Percentiles rank a stretch among this genome's conserved stretches.
phyloP scores from a whole-genome alignment of 2,329 filamentous ascomycete species.

The Fusarium oxysporum region DNA sequence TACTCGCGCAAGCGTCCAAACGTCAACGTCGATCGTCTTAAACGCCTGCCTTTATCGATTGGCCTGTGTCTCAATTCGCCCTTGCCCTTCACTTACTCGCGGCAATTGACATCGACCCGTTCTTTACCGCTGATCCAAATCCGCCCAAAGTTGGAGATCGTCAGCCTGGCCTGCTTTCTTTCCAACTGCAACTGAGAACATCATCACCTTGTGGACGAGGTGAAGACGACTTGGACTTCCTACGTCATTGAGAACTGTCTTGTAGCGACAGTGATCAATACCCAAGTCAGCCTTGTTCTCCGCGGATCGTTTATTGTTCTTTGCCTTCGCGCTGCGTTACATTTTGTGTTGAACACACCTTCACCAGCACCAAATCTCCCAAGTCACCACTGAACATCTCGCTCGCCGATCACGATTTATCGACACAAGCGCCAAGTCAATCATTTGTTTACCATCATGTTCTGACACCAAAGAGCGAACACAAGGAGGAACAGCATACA shows the following conservation, averaged over 20 bases:
- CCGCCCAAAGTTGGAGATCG: conserved; percentile 19
- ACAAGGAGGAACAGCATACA: conserved; percentile 37
- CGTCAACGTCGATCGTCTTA: conserved; percentile 32
- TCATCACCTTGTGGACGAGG: conserved; percentile 39
- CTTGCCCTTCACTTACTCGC: conserved; percentile 22
- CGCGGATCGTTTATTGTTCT: conserved; percentile 23
- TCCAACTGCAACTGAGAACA: conserved; percentile 17
- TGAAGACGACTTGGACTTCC: conserved; percentile 8
- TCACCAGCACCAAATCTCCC: conserved; percentile 12
- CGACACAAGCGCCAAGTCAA: conserved; percentile 19
- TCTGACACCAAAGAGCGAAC: conserved; percentile 38
- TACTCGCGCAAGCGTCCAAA: conserved; percentile 30
- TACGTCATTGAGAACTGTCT: conserved; percentile 18
- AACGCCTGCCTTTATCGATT: conserved; percentile 17
- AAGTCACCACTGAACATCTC: conserved; percentile 24
- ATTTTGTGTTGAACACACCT: conserved; percentile 40
- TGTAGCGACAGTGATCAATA: not conserved
- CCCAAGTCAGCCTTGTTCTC: conserved; percentile 22
- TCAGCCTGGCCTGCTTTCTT: conserved; percentile 34
- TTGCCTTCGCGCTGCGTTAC: conserved; percentile 27
- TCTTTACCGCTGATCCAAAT: conserved; percentile 29
- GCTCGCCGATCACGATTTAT: conserved; percentile 31
- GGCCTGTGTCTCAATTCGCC: conserved; percentile 9
- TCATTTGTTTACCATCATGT: conserved; percentile 33
- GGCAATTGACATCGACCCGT: conserved; percentile 24